phyloP scores from a whole-genome alignment of 1,139 yeast genomes.

The Nakaseomyces uthaithaninus region DNA sequence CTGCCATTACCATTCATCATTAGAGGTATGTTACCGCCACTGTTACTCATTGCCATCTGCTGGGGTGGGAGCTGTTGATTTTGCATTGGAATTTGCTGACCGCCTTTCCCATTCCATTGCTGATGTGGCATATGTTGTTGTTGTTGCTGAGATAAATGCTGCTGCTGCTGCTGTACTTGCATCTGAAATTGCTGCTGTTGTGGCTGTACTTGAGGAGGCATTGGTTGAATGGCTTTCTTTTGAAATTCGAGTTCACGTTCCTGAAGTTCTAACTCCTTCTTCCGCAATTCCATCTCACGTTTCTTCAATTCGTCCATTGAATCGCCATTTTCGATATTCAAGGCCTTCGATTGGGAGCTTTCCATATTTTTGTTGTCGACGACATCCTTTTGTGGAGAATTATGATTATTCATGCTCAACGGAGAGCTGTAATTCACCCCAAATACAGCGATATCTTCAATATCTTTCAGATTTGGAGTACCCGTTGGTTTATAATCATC shows the following conservation, averaged over 20 bases:
- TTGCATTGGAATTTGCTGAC: constrained; percentile 10
- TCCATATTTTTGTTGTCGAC: constrained; percentile 10
- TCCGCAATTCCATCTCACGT: constrained; percentile 39
- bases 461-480: constrained; percentile 29
- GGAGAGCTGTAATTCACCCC: constrained; percentile 29
- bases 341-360: no score
- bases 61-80: constrained; percentile 11
- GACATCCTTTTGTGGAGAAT: constrained; percentile 6
- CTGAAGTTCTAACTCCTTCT: constrained; percentile 39
- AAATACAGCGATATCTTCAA: constrained; percentile 29
- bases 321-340: neutral
- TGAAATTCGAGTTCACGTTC: constrained; percentile 37
- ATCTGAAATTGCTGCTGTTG: constrained; percentile 14
- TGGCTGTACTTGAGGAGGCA: constrained; percentile 9
- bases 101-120: constrained; percentile 9
- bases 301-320: constrained; percentile 15
- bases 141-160: constrained; percentile 12
- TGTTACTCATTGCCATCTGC: constrained; percentile 11
- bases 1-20: constrained; percentile 13
- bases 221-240: constrained; percentile 25
- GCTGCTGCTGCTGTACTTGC: constrained; percentile 17
- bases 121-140: neutral
- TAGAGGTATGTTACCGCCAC: constrained; percentile 4
- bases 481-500: constrained; percentile 22
- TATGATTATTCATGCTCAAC: constrained; percentile 7